Evolutionary conservation across 139 green algal species (phyloP).

Genomic region (Spirogloea muscicola): DNA sequence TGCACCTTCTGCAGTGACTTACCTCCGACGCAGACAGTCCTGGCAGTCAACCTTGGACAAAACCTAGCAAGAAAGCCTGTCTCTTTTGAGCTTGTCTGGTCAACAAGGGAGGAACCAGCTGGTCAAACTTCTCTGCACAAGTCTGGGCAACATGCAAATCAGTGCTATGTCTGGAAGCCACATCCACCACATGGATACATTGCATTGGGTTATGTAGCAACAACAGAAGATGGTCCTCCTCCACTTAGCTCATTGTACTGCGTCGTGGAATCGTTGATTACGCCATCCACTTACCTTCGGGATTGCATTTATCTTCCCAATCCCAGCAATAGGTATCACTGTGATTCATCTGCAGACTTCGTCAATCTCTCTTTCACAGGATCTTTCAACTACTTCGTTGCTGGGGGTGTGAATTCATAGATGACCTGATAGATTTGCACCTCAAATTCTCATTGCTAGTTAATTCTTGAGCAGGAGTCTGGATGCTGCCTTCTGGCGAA

Average conservation of each 20-base stretch:
- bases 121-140: no score
- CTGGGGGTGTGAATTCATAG: background rate
- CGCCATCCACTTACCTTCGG: conserved; percentile 2
- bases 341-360: no score
- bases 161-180: conserved; percentile 15
- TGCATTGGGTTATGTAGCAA: conserved; percentile 12
- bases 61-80: background rate
- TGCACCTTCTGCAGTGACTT: background rate
- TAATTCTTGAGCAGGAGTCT: background rate
- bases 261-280: conserved; percentile 9
- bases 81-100: background rate
- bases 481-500: no score
- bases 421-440: conserved; percentile 41
- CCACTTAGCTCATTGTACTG: conserved; percentile 12
- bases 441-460: conserved; percentile 37
- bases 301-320: no score
- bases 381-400: background rate
- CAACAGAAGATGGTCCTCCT: background rate
- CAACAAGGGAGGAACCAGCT: background rate
- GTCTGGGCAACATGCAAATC: no score
- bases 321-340: no score
- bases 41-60: background rate
- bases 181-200: conserved; percentile 18
- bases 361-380: background rate
- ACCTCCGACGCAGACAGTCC: conserved; percentile 6